Base-by-base conservation (phyloP, 257 asterid species). In the Linaria vulgaris region DNA sequence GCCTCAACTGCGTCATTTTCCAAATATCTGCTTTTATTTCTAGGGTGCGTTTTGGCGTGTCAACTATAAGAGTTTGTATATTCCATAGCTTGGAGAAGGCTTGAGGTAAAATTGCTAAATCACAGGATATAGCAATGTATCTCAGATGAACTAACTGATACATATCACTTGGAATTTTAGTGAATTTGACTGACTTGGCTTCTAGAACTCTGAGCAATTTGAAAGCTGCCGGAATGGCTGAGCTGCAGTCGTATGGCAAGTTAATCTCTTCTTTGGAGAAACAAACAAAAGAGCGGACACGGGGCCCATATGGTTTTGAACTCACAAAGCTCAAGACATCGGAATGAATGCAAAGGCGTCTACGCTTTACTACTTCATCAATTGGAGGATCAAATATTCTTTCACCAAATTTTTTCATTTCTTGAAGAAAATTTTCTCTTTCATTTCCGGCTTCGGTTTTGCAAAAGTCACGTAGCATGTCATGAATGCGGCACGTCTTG, bases 71-170 rank as follows among this genome's bases (percentile, higher is more conserved):
- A 6, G 94, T 82, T 12, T 85, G 82, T 0, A 85, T 8, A 58
- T 74, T 82, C 87, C 83, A 73, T 11, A 85, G 82, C 12, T 70
- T 72, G 17, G 80, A 66, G 50, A 85, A 68, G 16, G 72, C 30
- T 3, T 22, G 0, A 0, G 87, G 89, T 43, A 85, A 76, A 63
- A 57, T 22, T 0, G 61, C 12, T 11, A 60, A 49, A 25, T 64
- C 63, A 59, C 63, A 54, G 9, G 89, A 73, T 5, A 78, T 9
- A 0, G 74, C 55, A 21, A 80, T 44, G 69, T 78, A 79, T 72
- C 85, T 74, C 74, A 79, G 27, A 34, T 76, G 82, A 52, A 70
- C 69, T 17, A 79, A 53, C 0, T 67, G 71, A 54, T 51, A 67
- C 12, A 76, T 44, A 13, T 73, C 72, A 4, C 13, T 49, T 2